These are phyloP conservation scores for Excoecaria agallocha DNA, from an alignment of 345 rosid genomes.

Conservation along the genomic window DNA sequence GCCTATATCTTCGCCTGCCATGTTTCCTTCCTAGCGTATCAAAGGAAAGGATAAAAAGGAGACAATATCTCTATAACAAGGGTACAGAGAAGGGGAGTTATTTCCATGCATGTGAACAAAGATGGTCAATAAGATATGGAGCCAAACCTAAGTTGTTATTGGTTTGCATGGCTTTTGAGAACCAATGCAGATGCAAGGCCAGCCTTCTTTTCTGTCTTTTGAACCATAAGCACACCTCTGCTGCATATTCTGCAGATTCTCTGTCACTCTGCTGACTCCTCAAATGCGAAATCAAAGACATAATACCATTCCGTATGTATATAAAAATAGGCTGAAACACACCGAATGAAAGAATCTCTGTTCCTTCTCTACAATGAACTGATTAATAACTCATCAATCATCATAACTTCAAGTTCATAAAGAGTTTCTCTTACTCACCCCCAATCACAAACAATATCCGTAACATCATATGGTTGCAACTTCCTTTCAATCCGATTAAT, in stretches of 20 bases:
- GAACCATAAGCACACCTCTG: constrained; percentile 11
- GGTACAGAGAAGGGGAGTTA: background rate
- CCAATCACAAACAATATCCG: too few relatives aligned
- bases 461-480: too few relatives aligned
- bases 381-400: too few relatives aligned
- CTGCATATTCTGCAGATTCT: background rate
- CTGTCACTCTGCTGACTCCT: background rate
- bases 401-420: too few relatives aligned
- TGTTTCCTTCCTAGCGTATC: background rate
- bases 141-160: background rate
- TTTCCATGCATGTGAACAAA: constrained; percentile 7
- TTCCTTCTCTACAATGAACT: too few relatives aligned
- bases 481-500: too few relatives aligned
- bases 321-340: too few relatives aligned
- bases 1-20: constrained; percentile 20
- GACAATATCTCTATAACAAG: background rate
- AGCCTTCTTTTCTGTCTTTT: constrained; percentile 13
- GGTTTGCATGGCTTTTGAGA: background rate
- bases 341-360: too few relatives aligned
- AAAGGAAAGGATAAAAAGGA: background rate
- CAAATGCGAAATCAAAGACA: background rate
- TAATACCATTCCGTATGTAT: too few relatives aligned
- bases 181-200: constrained; percentile 4
- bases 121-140: constrained; percentile 13
- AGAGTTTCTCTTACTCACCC: too few relatives aligned